Base-by-base conservation (phyloP, 1,139 yeast genomes). In the Debaryomyces udenii region DNA sequence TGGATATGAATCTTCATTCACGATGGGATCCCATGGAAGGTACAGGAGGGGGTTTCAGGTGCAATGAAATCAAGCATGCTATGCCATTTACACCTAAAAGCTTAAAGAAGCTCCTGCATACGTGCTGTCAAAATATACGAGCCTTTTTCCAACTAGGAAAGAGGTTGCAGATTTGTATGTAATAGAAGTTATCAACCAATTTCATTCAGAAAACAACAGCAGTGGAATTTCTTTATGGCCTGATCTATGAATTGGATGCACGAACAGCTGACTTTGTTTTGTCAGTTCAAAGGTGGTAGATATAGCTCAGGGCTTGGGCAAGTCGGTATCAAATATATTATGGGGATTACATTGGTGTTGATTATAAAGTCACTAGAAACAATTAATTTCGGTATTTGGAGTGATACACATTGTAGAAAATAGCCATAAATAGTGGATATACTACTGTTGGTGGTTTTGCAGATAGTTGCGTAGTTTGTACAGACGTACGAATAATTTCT, bases 351-450 rank as follows among this genome's bases (percentile, higher is more conserved):
- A 1, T 65, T 83, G 41, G 90, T 83, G 35, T 70, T 83, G 39
- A 81, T 83, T 87, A 64, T 83, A 50, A 73, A 89, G 50, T 78
- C 87, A 3, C 79, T 81, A 13, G 90, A 89, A 43, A 86, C 88
- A 13, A 57, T 81, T 24, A 61, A 78, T 26, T 83, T 83, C 52
- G 90, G 90, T 35, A 68, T 75, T 37, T 61, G 77, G 31, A 80
- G 83, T 46, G 91, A 83, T 57, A 63, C 71, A 49, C 81, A 72
- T 53, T 90, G 90, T 28, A 68, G 88, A 51, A 81, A 80, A 53
- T 79, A 81, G 78, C 87, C 89, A 1, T 73, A 80, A 45, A 71
- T 79, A 36, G 49, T 67, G 36, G 80, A 80, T 56, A 64, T 82
- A 53, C 45, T 56, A 1, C 57, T 80, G 38, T 76, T 83, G 54